Evolutionary conservation across 2,329 filamentous ascomycete genomes (phyloP), one percentile per base, ranked within the genome.

Genomic region (Talaromyces amestolkiae): DNA sequence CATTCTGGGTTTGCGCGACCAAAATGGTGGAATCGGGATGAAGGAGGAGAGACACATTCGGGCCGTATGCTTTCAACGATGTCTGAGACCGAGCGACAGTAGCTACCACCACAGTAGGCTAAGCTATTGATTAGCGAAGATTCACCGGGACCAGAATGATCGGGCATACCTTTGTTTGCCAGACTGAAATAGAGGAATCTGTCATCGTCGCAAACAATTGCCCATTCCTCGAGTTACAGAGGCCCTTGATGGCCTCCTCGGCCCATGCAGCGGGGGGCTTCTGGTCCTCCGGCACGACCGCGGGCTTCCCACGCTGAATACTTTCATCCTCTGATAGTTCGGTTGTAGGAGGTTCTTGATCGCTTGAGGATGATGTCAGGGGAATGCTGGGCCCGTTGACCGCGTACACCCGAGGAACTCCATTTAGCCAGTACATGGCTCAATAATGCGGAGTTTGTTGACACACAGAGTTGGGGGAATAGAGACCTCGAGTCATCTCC

Each of bases 1-100:
- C 93, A 56, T 89, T 82, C 47, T 88, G 86, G 3, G 95, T 98
- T 74, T 94, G 93, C 53, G 97, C 89, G 43, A 97, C 93, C 61
- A 97, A 87, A 62, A 98, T 96, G 66, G 92, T 90, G 7, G 92
- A 93, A 77, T 99, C 95, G 5, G 95, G 94, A 63, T 93, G 90
- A 66, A 99, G 86, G 11, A 97, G 84, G 51, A 99, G 85, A 70
- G 92, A 88, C 63, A 91, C 86, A 76, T 97, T 98, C 43, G 87
- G 85, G 45, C 95, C 95, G 75, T 98, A 98, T 1, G 89, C 89
- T 67, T 87, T 83, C 54, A 98, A 79, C 0, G 95, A 99, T 41
- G 87, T 84, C 61, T 86, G 81, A 58, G 95, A 98, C 69, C 95
- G 91, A 66, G 93, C 85, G 58, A 97, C 89, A 31, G 93, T 87